A percentile compares a stretch with the other conserved stretches of the same genome.
Conservation (phyloP, 2,329 filamentous ascomycete genomes). For the Microascus cirrosus region DNA sequence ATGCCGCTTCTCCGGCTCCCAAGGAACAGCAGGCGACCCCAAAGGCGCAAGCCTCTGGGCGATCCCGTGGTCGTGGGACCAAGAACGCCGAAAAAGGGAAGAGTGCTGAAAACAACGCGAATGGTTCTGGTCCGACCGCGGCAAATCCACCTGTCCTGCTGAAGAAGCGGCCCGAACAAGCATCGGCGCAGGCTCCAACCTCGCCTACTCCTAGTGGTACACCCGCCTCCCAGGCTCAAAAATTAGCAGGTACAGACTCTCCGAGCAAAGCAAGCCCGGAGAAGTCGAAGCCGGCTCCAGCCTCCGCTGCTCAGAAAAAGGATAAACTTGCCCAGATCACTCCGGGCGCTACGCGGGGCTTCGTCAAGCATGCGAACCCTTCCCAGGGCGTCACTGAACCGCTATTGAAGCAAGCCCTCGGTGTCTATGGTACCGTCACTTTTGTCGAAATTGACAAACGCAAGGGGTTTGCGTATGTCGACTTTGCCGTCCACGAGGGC, state of each 20-base stretch:
- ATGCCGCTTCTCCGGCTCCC: slow-evolving; percentile 9
- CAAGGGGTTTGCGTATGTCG: slow-evolving; percentile 88
- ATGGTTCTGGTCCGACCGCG: slow-evolving; percentile 7
- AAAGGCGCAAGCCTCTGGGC: slow-evolving; percentile 8
- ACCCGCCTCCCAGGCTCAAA: not conserved
- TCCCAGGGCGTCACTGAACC: slow-evolving; percentile 87
- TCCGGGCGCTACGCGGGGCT: slow-evolving; percentile 51
- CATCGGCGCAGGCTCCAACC: slow-evolving; percentile 10
- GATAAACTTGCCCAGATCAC: slow-evolving; percentile 20
- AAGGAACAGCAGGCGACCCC: slow-evolving; percentile 4
- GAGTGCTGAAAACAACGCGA: slow-evolving; percentile 15
- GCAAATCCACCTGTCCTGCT: slow-evolving; percentile 25
- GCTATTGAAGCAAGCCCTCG: slow-evolving; percentile 63
- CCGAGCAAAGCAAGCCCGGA: slow-evolving; percentile 13
- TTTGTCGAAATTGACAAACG: slow-evolving; percentile 88
- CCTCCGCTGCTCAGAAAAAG: slow-evolving; percentile 18
- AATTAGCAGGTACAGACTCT: slow-evolving; percentile 5
- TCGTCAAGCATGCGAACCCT: slow-evolving; percentile 74
- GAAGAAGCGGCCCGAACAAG: slow-evolving; percentile 25
- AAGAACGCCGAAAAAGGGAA: slow-evolving; percentile 28
- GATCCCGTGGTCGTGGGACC: slow-evolving; percentile 17
- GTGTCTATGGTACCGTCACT: slow-evolving; percentile 60
- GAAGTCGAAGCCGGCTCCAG: slow-evolving; percentile 8
- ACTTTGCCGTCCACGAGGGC: slow-evolving; percentile 64
- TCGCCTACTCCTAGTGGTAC: slow-evolving; percentile 2